Evolutionary conservation across 495 filamentous ascomycete genomes (phyloP).

Genomic region (Barbatosphaeria neglecta): DNA sequence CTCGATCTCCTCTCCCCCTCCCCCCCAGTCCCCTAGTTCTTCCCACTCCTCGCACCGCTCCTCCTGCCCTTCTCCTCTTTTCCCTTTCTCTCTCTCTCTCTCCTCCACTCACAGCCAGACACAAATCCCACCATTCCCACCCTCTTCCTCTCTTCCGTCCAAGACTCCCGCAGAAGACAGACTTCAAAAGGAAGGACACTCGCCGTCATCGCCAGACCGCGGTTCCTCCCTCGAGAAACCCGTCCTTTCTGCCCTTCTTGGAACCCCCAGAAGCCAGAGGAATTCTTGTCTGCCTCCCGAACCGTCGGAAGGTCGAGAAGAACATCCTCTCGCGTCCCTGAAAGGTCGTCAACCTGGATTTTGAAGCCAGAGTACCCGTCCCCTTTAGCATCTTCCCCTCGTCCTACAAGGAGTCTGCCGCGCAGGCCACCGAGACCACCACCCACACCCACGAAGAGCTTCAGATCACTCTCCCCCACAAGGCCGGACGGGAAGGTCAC

Average conservation of each 20-base stretch:
- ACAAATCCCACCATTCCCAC: too few species aligned
- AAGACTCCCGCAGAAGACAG: slow-evolving; percentile 19
- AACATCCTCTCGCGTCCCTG: slow-evolving; percentile 55
- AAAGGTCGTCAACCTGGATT: slow-evolving; percentile 96
- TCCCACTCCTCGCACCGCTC: slow-evolving; percentile 6
- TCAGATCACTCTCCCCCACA: slow-evolving; percentile 68
- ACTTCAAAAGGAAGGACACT: slow-evolving; percentile 23
- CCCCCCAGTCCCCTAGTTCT: slow-evolving; percentile 8
- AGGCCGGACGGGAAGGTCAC: slow-evolving; percentile 92
- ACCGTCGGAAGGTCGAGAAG: slow-evolving; percentile 86
- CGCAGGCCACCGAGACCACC: slow-evolving; percentile 53
- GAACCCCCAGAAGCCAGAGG: slow-evolving; percentile 55
- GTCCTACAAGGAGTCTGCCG: slow-evolving; percentile 79
- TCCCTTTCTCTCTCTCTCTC: slow-evolving; percentile 8
- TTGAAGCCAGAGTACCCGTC: slow-evolving; percentile 98
- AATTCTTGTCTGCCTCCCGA: slow-evolving; percentile 94
- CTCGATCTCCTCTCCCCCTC: slow-evolving; percentile 22
- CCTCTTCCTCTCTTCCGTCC: slow-evolving; percentile 2
- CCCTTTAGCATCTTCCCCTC: slow-evolving; percentile 99
- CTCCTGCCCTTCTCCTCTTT: slow-evolving; percentile 17
- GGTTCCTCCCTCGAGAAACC: slow-evolving; percentile 12
- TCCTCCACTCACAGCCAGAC: slow-evolving; percentile 16
- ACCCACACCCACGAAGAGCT: slow-evolving; percentile 66
- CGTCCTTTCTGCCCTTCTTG: slow-evolving; percentile 34
- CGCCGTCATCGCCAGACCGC: slow-evolving; percentile 16